Conservation (phyloP, 2,329 filamentous ascomycete species). For the Paraphaeosphaeria sporulosa region DNA sequence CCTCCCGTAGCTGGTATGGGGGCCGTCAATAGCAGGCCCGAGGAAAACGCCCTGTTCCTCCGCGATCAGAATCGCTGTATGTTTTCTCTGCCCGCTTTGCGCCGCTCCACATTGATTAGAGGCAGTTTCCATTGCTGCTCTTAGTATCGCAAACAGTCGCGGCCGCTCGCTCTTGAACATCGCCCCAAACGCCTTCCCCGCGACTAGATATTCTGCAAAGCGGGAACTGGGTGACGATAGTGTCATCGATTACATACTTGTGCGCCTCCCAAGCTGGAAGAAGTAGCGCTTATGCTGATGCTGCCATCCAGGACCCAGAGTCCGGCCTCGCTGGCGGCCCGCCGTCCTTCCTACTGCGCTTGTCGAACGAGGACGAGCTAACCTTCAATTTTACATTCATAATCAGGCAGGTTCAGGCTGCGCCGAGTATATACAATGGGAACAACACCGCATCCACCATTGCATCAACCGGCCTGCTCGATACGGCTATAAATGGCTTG, state of each 20-base stretch:
- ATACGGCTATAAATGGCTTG: constrained; percentile 84
- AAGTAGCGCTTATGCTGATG: constrained; percentile 19
- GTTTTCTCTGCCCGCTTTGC: constrained; percentile 36
- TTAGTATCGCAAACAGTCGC: constrained; percentile 81
- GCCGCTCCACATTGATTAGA: constrained; percentile 28
- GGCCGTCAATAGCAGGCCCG: constrained; percentile 85
- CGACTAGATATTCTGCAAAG: constrained; percentile 76
- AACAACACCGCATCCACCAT: constrained; percentile 59
- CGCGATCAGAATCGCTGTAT: constrained; percentile 91
- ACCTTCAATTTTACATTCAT: constrained; percentile 93
- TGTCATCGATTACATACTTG: constrained; percentile 91
- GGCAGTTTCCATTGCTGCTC: constrained; percentile 84
- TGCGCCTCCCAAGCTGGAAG: constrained; percentile 49
- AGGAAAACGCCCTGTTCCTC: constrained; percentile 80
- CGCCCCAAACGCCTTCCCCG: constrained; percentile 86
- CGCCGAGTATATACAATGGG: constrained; percentile 47
- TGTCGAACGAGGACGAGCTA: constrained; percentile 90
- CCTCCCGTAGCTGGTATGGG: constrained; percentile 69
- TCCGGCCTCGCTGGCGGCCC: constrained; percentile 45
- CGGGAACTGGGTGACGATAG: constrained; percentile 76
- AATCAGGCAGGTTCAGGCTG: constrained; percentile 64
- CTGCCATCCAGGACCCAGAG: constrained; percentile 75
- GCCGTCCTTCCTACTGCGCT: constrained; percentile 83
- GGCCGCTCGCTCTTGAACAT: constrained; percentile 80
- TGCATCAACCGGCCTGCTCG: constrained; percentile 51